These are phyloP conservation scores for Candida sp. DNA, from an alignment of 1,139 yeast genomes.

Conservation along the genomic window DNA sequence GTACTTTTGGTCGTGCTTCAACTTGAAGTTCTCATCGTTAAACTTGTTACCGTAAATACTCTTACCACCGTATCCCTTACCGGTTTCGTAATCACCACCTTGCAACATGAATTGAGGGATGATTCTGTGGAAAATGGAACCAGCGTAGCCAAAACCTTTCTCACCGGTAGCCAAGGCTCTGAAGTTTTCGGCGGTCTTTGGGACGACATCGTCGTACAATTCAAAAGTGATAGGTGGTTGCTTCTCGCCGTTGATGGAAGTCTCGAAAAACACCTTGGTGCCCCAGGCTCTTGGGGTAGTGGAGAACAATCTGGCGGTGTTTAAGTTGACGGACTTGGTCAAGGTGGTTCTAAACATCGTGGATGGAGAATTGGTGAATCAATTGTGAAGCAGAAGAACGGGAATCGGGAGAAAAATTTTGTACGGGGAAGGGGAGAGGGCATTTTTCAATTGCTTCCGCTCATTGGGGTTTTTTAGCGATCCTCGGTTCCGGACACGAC, in stretches of 20 bases:
- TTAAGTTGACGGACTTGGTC: slow-evolving; percentile 3
- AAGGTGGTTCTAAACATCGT: slow-evolving; percentile 4
- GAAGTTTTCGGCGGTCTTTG: slow-evolving; percentile 97
- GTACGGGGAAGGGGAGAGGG: not conserved
- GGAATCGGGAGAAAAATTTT: too few relatives aligned
- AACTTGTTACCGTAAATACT: slow-evolving; percentile 77
- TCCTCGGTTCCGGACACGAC: too few relatives aligned
- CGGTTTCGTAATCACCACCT: slow-evolving; percentile 98
- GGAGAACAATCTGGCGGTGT: slow-evolving; percentile 31
- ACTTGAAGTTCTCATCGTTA: slow-evolving; percentile 92
- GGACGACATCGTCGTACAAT: slow-evolving; percentile 89
- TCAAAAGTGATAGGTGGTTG: slow-evolving; percentile 43
- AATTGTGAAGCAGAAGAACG: not conserved
- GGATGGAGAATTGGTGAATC: not conserved
- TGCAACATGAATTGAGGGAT: slow-evolving; percentile 99
- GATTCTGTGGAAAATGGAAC: slow-evolving; percentile 83
- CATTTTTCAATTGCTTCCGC: not conserved
- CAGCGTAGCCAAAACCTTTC: slow-evolving; percentile 74
- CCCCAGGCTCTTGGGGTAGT: slow-evolving; percentile 33
- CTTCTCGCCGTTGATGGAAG: slow-evolving; percentile 36
- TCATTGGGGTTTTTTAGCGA: too few relatives aligned
- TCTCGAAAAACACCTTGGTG: slow-evolving; percentile 38
- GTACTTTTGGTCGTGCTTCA: slow-evolving; percentile 92
- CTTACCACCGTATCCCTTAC: slow-evolving; percentile 96
- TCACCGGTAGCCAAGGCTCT: slow-evolving; percentile 95